These are phyloP conservation scores for Lecanicillium sp. DNA, from an alignment of 2,329 filamentous ascomycete species.

Conservation along the genomic window DNA sequence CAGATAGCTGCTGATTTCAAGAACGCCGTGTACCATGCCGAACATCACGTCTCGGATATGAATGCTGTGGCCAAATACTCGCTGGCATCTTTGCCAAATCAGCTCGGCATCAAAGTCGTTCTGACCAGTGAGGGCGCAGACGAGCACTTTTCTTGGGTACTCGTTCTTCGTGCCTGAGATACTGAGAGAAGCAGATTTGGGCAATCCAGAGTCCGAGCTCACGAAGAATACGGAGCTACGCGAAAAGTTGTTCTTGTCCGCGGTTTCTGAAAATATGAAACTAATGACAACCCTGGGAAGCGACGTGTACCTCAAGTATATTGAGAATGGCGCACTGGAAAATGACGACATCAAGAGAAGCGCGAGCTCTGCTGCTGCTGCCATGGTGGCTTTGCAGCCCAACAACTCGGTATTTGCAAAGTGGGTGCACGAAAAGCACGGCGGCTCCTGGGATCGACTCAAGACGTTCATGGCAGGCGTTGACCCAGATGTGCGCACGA, in stretches of 20 bases:
- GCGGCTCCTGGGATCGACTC: neutral
- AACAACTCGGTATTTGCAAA: neutral
- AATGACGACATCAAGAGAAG: neutral
- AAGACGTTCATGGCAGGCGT: slow-evolving; percentile 10
- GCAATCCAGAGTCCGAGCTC: neutral
- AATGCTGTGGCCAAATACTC: slow-evolving; percentile 44
- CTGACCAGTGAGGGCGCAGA: slow-evolving; percentile 46
- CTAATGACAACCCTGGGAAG: too few relatives aligned
- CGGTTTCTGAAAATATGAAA: too few relatives aligned
- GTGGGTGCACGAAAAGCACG: slow-evolving; percentile 1
- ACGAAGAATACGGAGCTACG: neutral
- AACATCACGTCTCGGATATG: slow-evolving; percentile 34
- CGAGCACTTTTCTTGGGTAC: slow-evolving; percentile 47
- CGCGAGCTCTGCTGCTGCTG: neutral
- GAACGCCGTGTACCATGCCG: slow-evolving; percentile 21
- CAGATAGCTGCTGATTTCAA: slow-evolving; percentile 21
- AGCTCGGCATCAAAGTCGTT: slow-evolving; percentile 44
- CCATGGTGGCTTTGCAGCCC: neutral
- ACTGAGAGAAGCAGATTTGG: slow-evolving; percentile 38
- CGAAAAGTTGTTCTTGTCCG: neutral
- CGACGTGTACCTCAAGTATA: neutral
- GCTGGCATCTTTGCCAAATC: slow-evolving; percentile 35
- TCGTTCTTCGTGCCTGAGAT: slow-evolving; percentile 35
- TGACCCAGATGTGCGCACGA: slow-evolving; percentile 11
- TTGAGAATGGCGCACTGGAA: neutral